A percentile compares a stretch with the other conserved stretches of the same genome.
Evolutionary conservation across 495 filamentous ascomycete species (phyloP).

Genomic region (Cladorrhinum samala): DNA sequence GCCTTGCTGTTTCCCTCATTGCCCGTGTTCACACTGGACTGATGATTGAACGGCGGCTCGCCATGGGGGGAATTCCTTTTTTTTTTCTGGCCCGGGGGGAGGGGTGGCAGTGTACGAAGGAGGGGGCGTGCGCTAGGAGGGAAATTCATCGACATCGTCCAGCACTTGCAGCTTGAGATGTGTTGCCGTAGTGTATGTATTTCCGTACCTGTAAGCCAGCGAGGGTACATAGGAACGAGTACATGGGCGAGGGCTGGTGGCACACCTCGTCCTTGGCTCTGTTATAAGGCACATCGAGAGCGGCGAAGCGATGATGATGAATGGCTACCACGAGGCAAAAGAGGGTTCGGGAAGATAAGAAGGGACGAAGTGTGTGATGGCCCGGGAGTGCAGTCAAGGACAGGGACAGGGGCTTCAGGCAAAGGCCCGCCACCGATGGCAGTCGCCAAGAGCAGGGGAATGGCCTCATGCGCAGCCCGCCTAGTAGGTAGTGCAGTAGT

Average conservation of each 20-base stretch:
- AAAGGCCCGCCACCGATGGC: constrained; percentile 6
- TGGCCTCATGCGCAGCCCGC: too few species aligned
- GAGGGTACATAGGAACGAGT: neutral
- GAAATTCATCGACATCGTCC: neutral
- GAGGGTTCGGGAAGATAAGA: constrained; percentile 36
- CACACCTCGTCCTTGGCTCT: constrained; percentile 2
- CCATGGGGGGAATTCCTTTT: neutral
- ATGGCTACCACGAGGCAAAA: constrained; percentile 32
- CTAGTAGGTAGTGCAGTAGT: too few species aligned
- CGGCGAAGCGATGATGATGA: constrained; percentile 21
- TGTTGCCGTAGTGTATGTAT: neutral
- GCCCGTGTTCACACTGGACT: too few species aligned
- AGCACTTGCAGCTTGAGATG: neutral
- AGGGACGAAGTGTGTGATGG: constrained; percentile 18
- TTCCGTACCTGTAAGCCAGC: constrained; percentile 2
- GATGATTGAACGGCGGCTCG: neutral
- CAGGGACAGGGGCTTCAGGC: constrained; percentile 24
- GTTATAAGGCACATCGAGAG: constrained; percentile 8
- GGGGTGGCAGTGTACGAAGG: neutral
- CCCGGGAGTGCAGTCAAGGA: constrained; percentile 25
- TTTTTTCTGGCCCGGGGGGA: neutral
- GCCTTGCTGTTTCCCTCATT: too few species aligned
- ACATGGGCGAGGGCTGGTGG: neutral
- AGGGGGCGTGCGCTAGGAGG: neutral
- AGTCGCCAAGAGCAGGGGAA: constrained; percentile 22